phyloP scores from a whole-genome alignment of 768 basidiomycete genomes.

The Holtermanniella nyarrowii region DNA sequence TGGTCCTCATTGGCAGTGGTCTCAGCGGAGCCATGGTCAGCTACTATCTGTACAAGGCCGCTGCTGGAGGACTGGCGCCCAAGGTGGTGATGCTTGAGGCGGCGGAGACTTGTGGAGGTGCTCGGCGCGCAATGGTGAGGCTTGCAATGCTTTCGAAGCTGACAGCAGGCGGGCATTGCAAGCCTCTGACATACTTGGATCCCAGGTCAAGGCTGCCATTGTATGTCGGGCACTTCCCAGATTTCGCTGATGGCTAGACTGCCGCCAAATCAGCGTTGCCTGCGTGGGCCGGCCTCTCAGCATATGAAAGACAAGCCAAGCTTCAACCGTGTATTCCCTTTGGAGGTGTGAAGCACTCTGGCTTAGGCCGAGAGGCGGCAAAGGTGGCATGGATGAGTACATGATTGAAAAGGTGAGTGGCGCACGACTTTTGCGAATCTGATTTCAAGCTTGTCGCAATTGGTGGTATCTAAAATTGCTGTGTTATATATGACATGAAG shows the following conservation, averaged over 20 bases:
- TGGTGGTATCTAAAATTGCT: neutral
- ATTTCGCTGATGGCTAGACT: too few relatives aligned
- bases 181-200: constrained; percentile 39
- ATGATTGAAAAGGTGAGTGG: constrained; percentile 11
- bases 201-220: constrained; percentile 75
- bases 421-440: neutral
- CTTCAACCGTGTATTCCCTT: constrained; percentile 24
- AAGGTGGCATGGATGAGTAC: constrained; percentile 18
- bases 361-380: constrained; percentile 22
- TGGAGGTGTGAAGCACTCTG: constrained; percentile 24
- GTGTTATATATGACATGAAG: too few relatives aligned
- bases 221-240: constrained; percentile 17
- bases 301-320: constrained; percentile 32
- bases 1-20: constrained; percentile 2
- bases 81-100: constrained; percentile 25
- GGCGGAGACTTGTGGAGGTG: constrained; percentile 19
- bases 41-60: constrained; percentile 13
- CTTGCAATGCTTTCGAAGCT: neutral
- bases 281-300: constrained; percentile 14
- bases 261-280: constrained; percentile 7
- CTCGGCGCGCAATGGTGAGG: constrained; percentile 23
- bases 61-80: constrained; percentile 2
- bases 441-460: constrained; percentile 1
- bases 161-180: constrained; percentile 23
- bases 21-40: constrained; percentile 11